phyloP scores from a whole-genome alignment of 768 basidiomycete species.

The Suillus cothurnatus region DNA sequence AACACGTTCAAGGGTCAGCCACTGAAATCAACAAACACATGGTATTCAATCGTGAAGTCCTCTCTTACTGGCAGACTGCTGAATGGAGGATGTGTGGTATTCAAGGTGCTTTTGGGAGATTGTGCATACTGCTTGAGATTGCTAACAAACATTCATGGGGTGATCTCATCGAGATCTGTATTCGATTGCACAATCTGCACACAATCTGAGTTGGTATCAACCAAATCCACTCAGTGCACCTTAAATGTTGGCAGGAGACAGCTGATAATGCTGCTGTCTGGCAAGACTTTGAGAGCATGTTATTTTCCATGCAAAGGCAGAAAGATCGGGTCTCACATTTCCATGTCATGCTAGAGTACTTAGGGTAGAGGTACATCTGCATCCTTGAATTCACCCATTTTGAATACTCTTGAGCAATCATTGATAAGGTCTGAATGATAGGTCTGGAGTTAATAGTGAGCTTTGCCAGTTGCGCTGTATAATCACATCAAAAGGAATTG shows the following conservation, averaged over 20 bases:
- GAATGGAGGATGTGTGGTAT: slow-evolving; percentile 53
- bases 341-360: slow-evolving; percentile 28
- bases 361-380: no score
- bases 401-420: slow-evolving; percentile 56
- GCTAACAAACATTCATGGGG: slow-evolving; percentile 24
- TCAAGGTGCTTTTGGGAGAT: slow-evolving; percentile 48
- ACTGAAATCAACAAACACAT: neutral
- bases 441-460: slow-evolving; percentile 95
- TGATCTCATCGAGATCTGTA: slow-evolving; percentile 39
- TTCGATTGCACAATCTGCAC: slow-evolving; percentile 39
- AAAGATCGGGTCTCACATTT: slow-evolving; percentile 38
- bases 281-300: slow-evolving; percentile 38
- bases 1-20: slow-evolving; percentile 50
- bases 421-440: slow-evolving; percentile 89
- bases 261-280: slow-evolving; percentile 36
- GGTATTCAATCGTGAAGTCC: neutral
- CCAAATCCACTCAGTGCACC: slow-evolving; percentile 45
- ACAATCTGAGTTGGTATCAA: slow-evolving; percentile 41
- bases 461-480: slow-evolving; percentile 67
- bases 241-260: slow-evolving; percentile 37
- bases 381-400: no score
- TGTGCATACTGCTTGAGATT: slow-evolving; percentile 43
- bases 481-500: slow-evolving; percentile 78
- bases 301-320: slow-evolving; percentile 37
- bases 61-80: slow-evolving; percentile 47